Conservation (phyloP, 2,329 filamentous ascomycete genomes). For the Ambrosiella xylebori region DNA sequence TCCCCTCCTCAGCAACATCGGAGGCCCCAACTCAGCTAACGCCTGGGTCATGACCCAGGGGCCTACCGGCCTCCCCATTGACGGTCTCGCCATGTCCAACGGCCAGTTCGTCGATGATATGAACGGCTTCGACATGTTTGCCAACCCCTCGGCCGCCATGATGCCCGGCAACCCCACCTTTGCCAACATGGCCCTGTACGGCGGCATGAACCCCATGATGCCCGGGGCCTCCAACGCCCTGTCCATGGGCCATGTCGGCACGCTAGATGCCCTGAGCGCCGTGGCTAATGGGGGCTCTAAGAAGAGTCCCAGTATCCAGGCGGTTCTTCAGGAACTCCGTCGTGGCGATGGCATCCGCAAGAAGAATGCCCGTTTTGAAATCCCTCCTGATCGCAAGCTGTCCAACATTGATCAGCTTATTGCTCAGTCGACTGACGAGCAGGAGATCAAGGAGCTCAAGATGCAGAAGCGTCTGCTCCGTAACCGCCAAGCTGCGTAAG, state of each 20-base stretch:
- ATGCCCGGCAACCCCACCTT: slow-evolving; percentile 34
- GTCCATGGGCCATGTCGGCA: slow-evolving; percentile 1
- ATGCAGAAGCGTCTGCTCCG: slow-evolving; percentile 89
- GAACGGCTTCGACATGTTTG: slow-evolving; percentile 49
- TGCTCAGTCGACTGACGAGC: slow-evolving; percentile 69
- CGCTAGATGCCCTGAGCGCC: slow-evolving; percentile 28
- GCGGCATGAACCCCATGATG: slow-evolving; percentile 18
- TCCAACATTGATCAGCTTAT: slow-evolving; percentile 92
- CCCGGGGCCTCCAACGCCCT: background rate
- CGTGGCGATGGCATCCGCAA: slow-evolving; percentile 85
- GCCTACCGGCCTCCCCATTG: background rate
- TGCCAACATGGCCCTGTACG: slow-evolving; percentile 37
- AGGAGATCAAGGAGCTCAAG: slow-evolving; percentile 95
- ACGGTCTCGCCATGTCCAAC: slow-evolving; percentile 20
- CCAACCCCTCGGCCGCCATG: slow-evolving; percentile 36
- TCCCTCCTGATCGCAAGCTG: slow-evolving; percentile 81
- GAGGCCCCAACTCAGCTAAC: slow-evolving; percentile 32
- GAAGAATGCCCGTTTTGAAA: slow-evolving; percentile 97
- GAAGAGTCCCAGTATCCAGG: slow-evolving; percentile 25
- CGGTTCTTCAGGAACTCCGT: slow-evolving; percentile 39
- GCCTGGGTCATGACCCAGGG: slow-evolving; percentile 34
- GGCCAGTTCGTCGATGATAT: slow-evolving; percentile 25
- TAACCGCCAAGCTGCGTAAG: slow-evolving; percentile 93
- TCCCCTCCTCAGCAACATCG: background rate
- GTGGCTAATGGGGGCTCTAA: slow-evolving; percentile 20